phyloP scores from a whole-genome alignment of 345 rosid species.

The Aquilaria malaccensis region DNA sequence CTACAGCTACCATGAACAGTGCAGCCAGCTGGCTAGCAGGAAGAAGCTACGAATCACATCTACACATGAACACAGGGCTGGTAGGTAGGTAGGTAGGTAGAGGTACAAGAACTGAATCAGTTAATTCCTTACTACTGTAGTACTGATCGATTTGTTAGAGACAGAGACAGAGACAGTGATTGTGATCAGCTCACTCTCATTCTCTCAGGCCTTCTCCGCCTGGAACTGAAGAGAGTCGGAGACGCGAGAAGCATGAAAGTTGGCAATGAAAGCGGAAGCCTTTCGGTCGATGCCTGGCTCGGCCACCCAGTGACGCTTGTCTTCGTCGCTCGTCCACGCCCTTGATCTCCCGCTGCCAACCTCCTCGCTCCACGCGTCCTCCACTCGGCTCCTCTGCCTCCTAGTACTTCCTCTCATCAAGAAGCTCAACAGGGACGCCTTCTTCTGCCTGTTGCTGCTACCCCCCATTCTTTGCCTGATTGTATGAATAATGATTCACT shows the following conservation, averaged over 20 bases:
- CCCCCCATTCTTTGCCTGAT: slow-evolving; percentile 22
- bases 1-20: too few species aligned
- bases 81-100: too few species aligned
- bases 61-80: too few species aligned
- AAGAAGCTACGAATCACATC: too few species aligned
- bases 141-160: too few species aligned
- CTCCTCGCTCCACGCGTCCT: slow-evolving; percentile 13
- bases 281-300: slow-evolving; percentile 47
- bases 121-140: too few species aligned
- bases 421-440: slow-evolving; percentile 25
- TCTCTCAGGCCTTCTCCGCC: slow-evolving; percentile 16
- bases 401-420: slow-evolving; percentile 16
- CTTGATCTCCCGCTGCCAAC: slow-evolving; percentile 16
- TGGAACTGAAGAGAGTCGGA: slow-evolving; percentile 22
- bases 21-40: too few species aligned
- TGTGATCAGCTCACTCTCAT: too few species aligned
- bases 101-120: too few species aligned
- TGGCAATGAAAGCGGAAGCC: slow-evolving; percentile 41
- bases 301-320: slow-evolving; percentile 32
- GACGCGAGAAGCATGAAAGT: slow-evolving; percentile 35
- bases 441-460: slow-evolving; percentile 14
- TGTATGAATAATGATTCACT: too few species aligned
- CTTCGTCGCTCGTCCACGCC: slow-evolving; percentile 43
- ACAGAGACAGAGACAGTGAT: too few species aligned
- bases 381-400: slow-evolving; percentile 23